Evolutionary conservation across 768 basidiomycete genomes (phyloP).

Genomic region (Naganishia onofrii): DNA sequence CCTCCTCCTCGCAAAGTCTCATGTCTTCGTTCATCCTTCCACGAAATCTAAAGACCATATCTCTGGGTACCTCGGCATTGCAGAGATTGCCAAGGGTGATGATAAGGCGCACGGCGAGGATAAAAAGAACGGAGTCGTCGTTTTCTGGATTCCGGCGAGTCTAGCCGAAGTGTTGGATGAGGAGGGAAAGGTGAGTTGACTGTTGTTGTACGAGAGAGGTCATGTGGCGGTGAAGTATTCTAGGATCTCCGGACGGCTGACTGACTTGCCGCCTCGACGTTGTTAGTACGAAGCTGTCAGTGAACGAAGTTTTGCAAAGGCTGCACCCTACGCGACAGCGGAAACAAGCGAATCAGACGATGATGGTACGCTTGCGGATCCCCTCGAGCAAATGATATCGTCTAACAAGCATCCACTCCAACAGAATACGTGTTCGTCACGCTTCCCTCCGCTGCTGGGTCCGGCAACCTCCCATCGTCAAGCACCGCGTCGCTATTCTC

Average conservation of each 20-base stretch:
- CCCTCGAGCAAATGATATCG: background rate
- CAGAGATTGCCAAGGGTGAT: constrained; percentile 52
- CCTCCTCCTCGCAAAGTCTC: constrained; percentile 83
- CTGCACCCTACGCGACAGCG: background rate
- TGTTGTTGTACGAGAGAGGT: too few relatives aligned
- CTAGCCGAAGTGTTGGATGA: constrained; percentile 76
- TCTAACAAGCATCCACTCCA: background rate
- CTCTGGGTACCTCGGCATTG: constrained; percentile 85
- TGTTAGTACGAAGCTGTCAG: constrained; percentile 17
- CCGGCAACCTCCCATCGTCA: constrained; percentile 22
- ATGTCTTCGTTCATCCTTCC: constrained; percentile 93
- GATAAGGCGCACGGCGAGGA: constrained; percentile 32
- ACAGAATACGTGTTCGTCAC: constrained; percentile 38
- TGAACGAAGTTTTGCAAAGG: constrained; percentile 7
- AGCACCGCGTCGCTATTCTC: constrained; percentile 21
- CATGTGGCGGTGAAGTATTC: background rate
- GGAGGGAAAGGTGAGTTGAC: constrained; percentile 66
- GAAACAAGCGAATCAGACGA: constrained; percentile 8
- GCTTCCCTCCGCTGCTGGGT: constrained; percentile 28
- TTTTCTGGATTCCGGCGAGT: constrained; percentile 91
- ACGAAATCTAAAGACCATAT: constrained; percentile 89
- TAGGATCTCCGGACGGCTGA: background rate
- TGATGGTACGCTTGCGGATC: constrained; percentile 5
- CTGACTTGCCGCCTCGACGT: background rate
- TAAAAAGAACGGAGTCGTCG: constrained; percentile 64